Evolutionary conservation across 257 asterid genomes (phyloP), one percentile per base, ranked within the genome.

Genomic region (Solanum pinnatisectum): DNA sequence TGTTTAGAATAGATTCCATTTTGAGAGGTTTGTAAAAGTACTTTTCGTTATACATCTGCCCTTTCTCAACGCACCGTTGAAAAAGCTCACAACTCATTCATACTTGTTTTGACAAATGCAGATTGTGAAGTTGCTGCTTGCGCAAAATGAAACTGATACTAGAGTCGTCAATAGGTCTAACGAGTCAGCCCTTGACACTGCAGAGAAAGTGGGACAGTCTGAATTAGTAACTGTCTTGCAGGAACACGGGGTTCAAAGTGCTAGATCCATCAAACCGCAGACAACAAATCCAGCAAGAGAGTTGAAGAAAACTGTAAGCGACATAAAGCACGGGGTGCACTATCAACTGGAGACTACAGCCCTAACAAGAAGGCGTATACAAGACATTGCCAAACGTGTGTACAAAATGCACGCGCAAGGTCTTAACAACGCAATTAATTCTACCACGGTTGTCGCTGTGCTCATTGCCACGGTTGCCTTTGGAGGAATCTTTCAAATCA

Each of bases 371-470:
- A 90, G 85, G 67, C 91, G 94, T 1, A 90, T 92, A 32, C 94
- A 91, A 86, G 92, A 90, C 44, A 92, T 92, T 16, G 93, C 93
- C 16, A 91, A 92, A 36, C 92, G 93, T 42, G 90, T 92, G 16
- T 87, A 91, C 83, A 92, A 92, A 87, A 90, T 92, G 93, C 93
- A 92, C 2, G 56, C 90, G 1, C 92, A 92, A 88, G 94, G 94
- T 27, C 93, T 92, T 6, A 92, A 89, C 88, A 92, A 92, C 52
- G 94, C 94, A 18, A 92, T 92, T 68, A 92, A 90, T 86, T 92
- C 94, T 33, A 90, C 94, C 16, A 92, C 94, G 0, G 93, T 92
- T n/a, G 94, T 91, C 5, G 94, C 94, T 9, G 94, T 92, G 9
- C 94, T 92, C 36, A 92, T 92, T 68, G 93, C 94, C 56, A 92